Evolutionary conservation across 305 asterid species (phyloP).

Genomic region (Solanum hybrid): DNA sequence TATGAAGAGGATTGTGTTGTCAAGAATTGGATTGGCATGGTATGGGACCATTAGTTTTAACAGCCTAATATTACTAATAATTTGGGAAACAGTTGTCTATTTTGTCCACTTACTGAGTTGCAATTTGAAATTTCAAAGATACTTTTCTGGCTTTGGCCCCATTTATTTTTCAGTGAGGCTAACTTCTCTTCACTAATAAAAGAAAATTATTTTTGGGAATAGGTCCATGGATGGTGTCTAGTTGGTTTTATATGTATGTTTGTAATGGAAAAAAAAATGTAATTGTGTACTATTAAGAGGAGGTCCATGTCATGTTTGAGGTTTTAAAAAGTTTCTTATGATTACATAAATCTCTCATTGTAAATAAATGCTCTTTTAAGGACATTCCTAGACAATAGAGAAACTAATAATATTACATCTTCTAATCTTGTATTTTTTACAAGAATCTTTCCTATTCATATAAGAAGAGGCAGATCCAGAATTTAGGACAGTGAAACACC

Average conservation of each 20-base stretch:
- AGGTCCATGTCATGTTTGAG: neutral
- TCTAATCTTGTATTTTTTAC: neutral
- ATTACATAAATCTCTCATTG: neutral
- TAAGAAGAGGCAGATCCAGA: neutral
- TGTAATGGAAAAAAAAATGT: neutral
- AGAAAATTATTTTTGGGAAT: neutral
- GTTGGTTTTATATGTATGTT: neutral
- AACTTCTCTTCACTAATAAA: neutral
- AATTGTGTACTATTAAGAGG: neutral
- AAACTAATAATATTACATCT: neutral
- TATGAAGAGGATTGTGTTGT: neutral
- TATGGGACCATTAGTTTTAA: slow-evolving; percentile 21
- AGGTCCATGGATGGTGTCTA: slow-evolving; percentile 1
- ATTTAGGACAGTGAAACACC: neutral
- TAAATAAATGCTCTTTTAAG: neutral
- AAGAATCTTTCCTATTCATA: neutral
- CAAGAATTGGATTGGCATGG: slow-evolving; percentile 3
- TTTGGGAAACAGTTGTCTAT: slow-evolving; percentile 22
- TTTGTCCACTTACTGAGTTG: slow-evolving; percentile 16
- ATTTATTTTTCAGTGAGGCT: neutral
- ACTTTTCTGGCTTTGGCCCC: neutral
- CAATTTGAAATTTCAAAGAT: slow-evolving; percentile 1
- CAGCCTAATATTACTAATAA: slow-evolving; percentile 19
- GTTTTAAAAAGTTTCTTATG: neutral
- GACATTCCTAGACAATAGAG: neutral